phyloP scores from a whole-genome alignment of 2,329 filamentous ascomycete species.

The Colletotrichum godetiae region DNA sequence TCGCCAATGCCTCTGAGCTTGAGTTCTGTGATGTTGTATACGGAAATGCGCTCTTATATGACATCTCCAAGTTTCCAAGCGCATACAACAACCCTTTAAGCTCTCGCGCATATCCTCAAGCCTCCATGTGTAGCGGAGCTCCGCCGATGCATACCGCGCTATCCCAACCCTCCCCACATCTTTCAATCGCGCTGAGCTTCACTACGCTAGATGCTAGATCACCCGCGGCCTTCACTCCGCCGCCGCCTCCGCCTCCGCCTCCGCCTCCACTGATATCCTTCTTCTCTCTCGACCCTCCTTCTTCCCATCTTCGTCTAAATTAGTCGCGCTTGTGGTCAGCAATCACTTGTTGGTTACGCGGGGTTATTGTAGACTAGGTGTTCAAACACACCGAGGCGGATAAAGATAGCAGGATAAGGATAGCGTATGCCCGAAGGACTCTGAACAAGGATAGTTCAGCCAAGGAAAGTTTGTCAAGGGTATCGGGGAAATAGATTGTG shows the following conservation, averaged over 20 bases:
- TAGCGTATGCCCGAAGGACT: background rate
- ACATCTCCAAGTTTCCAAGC: background rate
- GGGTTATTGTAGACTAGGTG: background rate
- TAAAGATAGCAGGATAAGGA: too few species aligned
- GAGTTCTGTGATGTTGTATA: background rate
- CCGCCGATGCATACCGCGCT: slow-evolving; percentile 6
- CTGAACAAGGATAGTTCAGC: background rate
- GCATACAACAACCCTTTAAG: background rate
- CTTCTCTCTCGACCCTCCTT: too few species aligned
- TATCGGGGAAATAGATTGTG: background rate
- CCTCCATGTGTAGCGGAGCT: slow-evolving; percentile 11
- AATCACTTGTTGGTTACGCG: background rate
- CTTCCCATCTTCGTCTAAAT: too few species aligned
- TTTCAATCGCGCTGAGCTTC: background rate
- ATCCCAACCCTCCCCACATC: background rate
- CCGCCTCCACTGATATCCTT: too few species aligned
- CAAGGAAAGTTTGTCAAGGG: background rate
- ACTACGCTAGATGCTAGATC: background rate
- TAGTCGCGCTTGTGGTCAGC: background rate
- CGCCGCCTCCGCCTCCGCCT: slow-evolving; percentile 14
- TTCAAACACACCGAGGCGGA: background rate
- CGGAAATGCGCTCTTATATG: slow-evolving; percentile 4
- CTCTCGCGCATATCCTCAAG: background rate
- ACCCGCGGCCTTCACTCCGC: slow-evolving; percentile 19
- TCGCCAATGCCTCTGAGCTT: background rate